These are phyloP conservation scores for Chenopodium album DNA, from an alignment of 148 eudicot genomes.

Conservation along the genomic window DNA sequence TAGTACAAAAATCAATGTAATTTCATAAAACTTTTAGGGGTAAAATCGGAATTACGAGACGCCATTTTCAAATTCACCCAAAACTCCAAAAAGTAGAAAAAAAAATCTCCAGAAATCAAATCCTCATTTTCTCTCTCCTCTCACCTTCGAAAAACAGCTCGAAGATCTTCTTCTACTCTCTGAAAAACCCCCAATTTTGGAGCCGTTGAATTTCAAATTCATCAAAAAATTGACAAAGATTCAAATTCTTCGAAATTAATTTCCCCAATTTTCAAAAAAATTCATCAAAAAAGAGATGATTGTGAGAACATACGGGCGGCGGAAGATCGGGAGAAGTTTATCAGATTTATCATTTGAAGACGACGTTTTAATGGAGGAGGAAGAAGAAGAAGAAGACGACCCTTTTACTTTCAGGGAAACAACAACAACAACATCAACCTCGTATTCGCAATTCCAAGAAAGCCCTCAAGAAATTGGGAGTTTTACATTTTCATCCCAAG, in stretches of 20 bases:
- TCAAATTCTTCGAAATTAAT: background rate
- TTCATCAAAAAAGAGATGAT: conserved; percentile 40
- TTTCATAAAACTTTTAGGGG: background rate
- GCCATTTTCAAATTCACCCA: background rate
- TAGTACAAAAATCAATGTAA: background rate
- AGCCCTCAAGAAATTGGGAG: conserved; percentile 43
- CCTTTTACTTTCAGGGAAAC: conserved; percentile 37
- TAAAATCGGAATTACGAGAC: conserved; percentile 9
- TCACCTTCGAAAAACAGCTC: conserved; percentile 15
- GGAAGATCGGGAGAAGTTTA: conserved; percentile 42
- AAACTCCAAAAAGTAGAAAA: background rate
- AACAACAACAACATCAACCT: conserved; percentile 4
- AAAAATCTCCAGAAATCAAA: background rate
- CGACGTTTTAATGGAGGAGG: conserved; percentile 38
- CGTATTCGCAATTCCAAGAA: conserved; percentile 28
- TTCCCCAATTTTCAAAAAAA: background rate
- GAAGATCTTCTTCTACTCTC: conserved; percentile 25
- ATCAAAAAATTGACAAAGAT: background rate
- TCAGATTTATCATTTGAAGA: conserved; percentile 38
- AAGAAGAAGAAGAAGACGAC: conserved; percentile 38
- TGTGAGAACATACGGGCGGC: conserved; percentile 74
- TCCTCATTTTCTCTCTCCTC: conserved; percentile 14
- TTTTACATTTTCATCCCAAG: conserved; percentile 61
- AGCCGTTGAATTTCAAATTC: conserved; percentile 18
- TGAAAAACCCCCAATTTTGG: background rate